Base-by-base conservation (phyloP, 139 green algal genomes). In the Coccomyxa sp. region DNA sequence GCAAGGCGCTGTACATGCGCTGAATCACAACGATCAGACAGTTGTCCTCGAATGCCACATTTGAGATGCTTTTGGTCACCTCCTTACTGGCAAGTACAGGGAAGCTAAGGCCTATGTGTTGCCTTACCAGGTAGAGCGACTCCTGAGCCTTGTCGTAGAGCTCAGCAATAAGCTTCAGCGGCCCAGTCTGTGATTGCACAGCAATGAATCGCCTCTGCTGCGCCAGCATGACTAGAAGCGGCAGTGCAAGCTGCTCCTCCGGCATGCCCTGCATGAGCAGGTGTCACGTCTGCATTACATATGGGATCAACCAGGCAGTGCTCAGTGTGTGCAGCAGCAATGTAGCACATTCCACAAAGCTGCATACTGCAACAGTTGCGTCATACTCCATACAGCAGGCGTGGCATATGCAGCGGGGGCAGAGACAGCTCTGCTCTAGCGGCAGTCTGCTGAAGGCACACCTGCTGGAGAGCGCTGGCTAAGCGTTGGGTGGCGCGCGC, bases 111-210 rank as follows among this genome's bases (percentile, higher is more conserved):
- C 39, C 41, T 79, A 73, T 7, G 44, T 78, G 54, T n/a, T n/a
- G n/a, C n/a, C 73, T 34, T 38, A 82, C 78, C 78, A 87, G 85
- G 58, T 73, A 40, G 2, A 40, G 73, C 7, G 82, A 90, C 37
- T 90, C 83, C 75, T 97, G 90, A 74, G 91, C 95, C 36, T 85
- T 86, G 84, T 97, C 93, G 68, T 93, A 93, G 79, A 94, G 89
- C 78, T 95, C 92, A 7, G 88, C 86, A 29, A 96, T 71, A 38
- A 96, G 83, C 85, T 97, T 97, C 39, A 97, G 76, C 24, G 39
- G 87, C 83, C 12, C 79, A 82, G 54, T 89, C 55, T 18, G 83
- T 90, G 33, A 88, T 78, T 41, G 88, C 85, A 39, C n/a, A n/a
- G 86, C 78, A 38, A 92, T 92, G 29, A 87, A 79, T 70, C 87